Base-by-base conservation (phyloP, 1,284 basidiomycete species). In the Rhodotorula sp. region DNA sequence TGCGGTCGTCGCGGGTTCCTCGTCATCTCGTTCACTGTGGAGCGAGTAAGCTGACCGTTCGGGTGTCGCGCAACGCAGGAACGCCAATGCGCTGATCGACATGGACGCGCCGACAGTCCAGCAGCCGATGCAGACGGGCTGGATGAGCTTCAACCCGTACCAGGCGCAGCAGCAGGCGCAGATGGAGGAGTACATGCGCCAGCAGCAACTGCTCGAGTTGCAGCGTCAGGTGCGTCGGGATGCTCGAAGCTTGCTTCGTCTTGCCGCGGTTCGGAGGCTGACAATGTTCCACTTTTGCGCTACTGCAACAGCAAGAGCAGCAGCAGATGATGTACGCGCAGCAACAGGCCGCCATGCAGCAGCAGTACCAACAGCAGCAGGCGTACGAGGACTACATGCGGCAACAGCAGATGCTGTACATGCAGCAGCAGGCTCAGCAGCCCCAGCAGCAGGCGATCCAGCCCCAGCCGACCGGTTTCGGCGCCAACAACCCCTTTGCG, bases 401-500 rank as follows among this genome's bases (percentile, higher is more conserved):
- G 46, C 82, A 82, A 63, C 84, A 84, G 72, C 79, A 81, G 65
- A 78, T 80, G 68, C 74, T 76, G 56, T 76, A 80, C 52, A 74
- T 76, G 48, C 80, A 80, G 17, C 85, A 86, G 74, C 84, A 85
- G 68, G 76, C 78, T 4, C 81, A 82, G 72, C 71, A 81, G 59
- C 70, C 65, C 24, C 78, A 80, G 62, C 80, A 80, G 24, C 71
- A 82, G 64, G 79, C 80, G 7, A 77, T 85, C 30, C 77, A 82
- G 67, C 81, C 85, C 10, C 86, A 87, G 73, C 83, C 82, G 29
- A 87, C 86, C 2, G 84, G 84, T 8, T 86, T 85, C 74, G 92
- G 93, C 22, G 91, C 92, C 54, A 98, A 98, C 84, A 98, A 98
- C 80, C 94, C 94, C 0, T 97, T 96, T 78, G 90, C 90, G 1